Evolutionary conservation across 1,139 yeast genomes (phyloP).

Genomic region (Zygosaccharomyces pseudobailii): DNA sequence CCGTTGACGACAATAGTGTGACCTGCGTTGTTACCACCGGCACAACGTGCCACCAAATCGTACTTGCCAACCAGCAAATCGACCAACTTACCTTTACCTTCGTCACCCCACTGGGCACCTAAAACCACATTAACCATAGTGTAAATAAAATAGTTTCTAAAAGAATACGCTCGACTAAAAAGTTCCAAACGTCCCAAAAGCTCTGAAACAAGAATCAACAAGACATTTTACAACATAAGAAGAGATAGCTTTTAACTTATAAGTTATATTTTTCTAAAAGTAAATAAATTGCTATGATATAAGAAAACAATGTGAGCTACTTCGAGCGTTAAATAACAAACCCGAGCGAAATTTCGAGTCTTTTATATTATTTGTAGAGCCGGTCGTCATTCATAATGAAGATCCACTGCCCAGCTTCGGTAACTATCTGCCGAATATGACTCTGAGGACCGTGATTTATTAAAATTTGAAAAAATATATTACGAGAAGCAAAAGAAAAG

Average conservation of each 20-base stretch:
- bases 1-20: conserved; percentile 93
- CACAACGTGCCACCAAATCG: conserved; percentile 97
- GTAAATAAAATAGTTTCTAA: background rate
- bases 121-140: conserved; percentile 64
- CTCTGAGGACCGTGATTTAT: background rate
- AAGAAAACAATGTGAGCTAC: background rate
- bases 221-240: background rate
- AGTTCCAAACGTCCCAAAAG: background rate
- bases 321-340: background rate
- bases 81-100: conserved; percentile 97
- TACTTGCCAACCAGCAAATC: conserved; percentile 89
- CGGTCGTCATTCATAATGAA: background rate
- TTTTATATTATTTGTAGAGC: background rate
- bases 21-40: conserved; percentile 99
- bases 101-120: conserved; percentile 99
- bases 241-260: background rate
- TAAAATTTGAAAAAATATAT: background rate
- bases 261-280: background rate
- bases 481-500: background rate
- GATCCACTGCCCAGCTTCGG: background rate
- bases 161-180: background rate
- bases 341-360: background rate
- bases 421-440: background rate
- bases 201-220: background rate
- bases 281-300: background rate